Evolutionary conservation across 148 eudicot genomes (phyloP).

Genomic region (Silene uniflora): DNA sequence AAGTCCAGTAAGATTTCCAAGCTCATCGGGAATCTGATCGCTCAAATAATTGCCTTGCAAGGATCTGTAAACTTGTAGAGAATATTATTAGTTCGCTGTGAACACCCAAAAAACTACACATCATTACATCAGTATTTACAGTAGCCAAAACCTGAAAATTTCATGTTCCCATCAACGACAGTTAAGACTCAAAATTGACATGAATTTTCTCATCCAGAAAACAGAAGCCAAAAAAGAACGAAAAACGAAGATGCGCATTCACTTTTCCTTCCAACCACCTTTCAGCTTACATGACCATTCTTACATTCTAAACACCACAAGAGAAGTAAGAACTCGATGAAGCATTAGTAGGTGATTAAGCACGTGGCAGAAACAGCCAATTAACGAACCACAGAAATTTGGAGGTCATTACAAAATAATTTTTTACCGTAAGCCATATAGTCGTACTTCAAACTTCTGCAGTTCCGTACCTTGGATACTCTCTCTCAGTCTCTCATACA

Average conservation of each 20-base stretch:
- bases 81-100: constrained; percentile 2
- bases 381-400: no score
- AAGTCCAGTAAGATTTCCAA: constrained; percentile 76
- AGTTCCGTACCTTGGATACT: no score
- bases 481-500: no score
- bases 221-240: background rate
- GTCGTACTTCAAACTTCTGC: no score
- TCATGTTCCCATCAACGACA: background rate
- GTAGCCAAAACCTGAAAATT: background rate
- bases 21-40: constrained; percentile 63
- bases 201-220: background rate
- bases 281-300: background rate
- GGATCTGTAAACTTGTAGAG: constrained; percentile 42
- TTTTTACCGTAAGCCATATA: no score
- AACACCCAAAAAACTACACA: background rate
- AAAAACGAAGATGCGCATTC: background rate
- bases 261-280: background rate
- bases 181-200: background rate
- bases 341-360: no score
- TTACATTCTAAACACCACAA: background rate
- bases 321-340: no score
- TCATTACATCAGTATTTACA: background rate
- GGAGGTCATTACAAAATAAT: no score
- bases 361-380: no score
- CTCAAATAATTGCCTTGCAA: constrained; percentile 89